These are phyloP conservation scores for Kregervanrija fluxuum DNA, from an alignment of 805 yeast species.

Conservation along the genomic window DNA sequence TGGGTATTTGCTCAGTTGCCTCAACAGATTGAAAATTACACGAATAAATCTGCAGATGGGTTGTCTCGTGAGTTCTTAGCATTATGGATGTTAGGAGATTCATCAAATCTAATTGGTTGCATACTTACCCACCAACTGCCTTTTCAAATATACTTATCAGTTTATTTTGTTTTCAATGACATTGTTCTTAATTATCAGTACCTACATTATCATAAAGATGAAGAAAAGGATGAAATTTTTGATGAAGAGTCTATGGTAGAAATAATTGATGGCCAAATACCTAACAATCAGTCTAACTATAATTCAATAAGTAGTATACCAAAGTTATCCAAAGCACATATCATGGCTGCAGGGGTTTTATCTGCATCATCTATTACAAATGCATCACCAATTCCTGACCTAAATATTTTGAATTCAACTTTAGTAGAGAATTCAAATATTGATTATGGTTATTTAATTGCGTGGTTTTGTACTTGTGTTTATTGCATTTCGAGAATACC, in stretches of 20 bases:
- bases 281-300: background rate
- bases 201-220: conserved; percentile 43
- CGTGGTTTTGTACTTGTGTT: conserved; percentile 75
- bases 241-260: background rate
- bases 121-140: conserved; percentile 67
- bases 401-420: too few species aligned
- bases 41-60: conserved; percentile 25
- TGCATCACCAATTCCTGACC: conserved; percentile 10
- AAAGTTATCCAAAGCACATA: conserved; percentile 7
- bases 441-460: conserved; percentile 35
- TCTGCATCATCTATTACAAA: conserved; percentile 1
- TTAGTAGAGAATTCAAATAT: too few species aligned
- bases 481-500: conserved; percentile 80
- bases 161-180: conserved; percentile 72
- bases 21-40: conserved; percentile 28
- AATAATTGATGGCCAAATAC: background rate
- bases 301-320: background rate
- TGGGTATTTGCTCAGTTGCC: conserved; percentile 33
- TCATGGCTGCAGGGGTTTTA: conserved; percentile 1
- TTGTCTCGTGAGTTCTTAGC: conserved; percentile 25
- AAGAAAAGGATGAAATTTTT: background rate
- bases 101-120: conserved; percentile 52
- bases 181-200: conserved; percentile 60
- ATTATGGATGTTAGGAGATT: conserved; percentile 30
- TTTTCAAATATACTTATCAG: conserved; percentile 70